Evolutionary conservation across 306 rosid species (phyloP), one percentile per base, ranked within the genome.

Genomic region (Clitoria ternatea): DNA sequence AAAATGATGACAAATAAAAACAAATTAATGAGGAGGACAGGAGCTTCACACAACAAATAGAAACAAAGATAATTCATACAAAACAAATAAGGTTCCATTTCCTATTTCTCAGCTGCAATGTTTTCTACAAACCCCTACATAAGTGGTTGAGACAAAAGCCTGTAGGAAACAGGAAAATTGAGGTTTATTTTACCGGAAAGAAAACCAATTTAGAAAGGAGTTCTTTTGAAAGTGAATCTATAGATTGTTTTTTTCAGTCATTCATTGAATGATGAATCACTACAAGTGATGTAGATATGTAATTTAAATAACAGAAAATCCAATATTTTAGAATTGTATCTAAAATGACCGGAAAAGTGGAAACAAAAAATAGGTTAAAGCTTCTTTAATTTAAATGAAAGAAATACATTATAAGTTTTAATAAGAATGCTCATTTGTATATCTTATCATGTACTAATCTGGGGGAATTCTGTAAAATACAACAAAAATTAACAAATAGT

Each of bases 41-140:
- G 78, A 48, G 53, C 43, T 18, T n/a, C n/a, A 24, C 57, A 22
- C 49, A 60, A 24, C 43, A 54, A 14, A 69, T 23, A 66, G 55
- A 81, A 65, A 80, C 60, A 61, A 64, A 56, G 54, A 66, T 59
- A 33, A 49, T 36, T 18, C 68, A 72, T 14, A 45, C 52, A 36
- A 35, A 40, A 61, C 26, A 30, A 32, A 15, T 60, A 18, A 66
- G 14, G 73, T 14, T 40, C 33, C 22, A 40, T 42, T 45, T 36
- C 62, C 29, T 14, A 4, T 2, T 37, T 61, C 50, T 4, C 47
- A 30, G 44, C 29, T 54, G 66, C 24, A 9, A 75, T 3, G 57
- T 11, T 19, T 42, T 52, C 62, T 56, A 23, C 73, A 62, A 53
- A 30, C 23, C 14, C 59, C 5, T 26, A 48, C 45, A 11, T 5